Evolutionary conservation across 805 yeast genomes (phyloP).

Genomic region (Sungouiozyma intestinalis): DNA sequence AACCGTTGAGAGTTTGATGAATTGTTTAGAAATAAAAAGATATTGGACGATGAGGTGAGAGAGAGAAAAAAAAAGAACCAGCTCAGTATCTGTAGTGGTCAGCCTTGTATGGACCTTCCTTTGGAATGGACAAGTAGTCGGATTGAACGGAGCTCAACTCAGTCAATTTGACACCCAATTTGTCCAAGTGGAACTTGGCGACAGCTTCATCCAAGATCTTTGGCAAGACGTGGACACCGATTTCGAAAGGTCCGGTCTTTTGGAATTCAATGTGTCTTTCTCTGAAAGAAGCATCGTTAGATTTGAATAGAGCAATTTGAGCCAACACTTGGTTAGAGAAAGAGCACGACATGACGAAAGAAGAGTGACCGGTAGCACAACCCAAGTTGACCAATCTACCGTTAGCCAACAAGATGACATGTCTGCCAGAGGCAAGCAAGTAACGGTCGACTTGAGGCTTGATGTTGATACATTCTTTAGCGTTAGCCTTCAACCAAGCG

Average conservation of each 20-base stretch:
- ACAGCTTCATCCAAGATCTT: constrained; percentile 98
- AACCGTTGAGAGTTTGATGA: no score
- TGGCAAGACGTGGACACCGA: constrained; percentile 94
- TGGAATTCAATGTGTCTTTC: constrained; percentile 76
- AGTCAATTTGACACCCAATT: constrained; percentile 84
- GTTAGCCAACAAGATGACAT: constrained; percentile 91
- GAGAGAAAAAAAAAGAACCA: neutral
- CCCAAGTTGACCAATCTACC: constrained; percentile 99
- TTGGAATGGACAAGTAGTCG: constrained; percentile 86
- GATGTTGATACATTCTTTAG: constrained; percentile 88
- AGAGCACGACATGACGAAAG: constrained; percentile 98
- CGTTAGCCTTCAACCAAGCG: constrained; percentile 95
- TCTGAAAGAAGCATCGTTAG: constrained; percentile 73
- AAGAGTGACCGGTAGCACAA: constrained; percentile 99
- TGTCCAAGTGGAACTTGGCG: constrained; percentile 91
- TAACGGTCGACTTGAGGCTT: constrained; percentile 99
- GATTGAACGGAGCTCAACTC: constrained; percentile 70
- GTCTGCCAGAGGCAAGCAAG: constrained; percentile 81
- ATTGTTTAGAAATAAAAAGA: neutral
- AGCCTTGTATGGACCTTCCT: constrained; percentile 95
- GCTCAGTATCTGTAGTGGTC: constrained; percentile 93
- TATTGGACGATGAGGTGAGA: neutral
- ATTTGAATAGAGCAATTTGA: constrained; percentile 93
- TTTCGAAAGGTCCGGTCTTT: constrained; percentile 80
- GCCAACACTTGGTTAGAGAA: constrained; percentile 99